phyloP scores from a whole-genome alignment of 805 yeast genomes.

The Zygoascus tannicola region DNA sequence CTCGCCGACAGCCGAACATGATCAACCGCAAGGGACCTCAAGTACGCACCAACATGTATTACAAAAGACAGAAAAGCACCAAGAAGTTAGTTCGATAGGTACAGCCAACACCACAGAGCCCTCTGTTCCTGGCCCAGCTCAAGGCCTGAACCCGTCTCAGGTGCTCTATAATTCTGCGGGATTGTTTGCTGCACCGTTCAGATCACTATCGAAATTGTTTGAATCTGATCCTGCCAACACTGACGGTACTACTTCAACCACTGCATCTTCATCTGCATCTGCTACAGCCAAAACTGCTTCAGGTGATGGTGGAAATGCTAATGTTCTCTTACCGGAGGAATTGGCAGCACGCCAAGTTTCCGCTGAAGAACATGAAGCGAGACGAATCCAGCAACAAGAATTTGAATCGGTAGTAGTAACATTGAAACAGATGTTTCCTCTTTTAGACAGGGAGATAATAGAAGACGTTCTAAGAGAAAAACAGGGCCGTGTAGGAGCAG shows the following conservation, averaged over 20 bases:
- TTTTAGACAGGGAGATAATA: conserved; percentile 56
- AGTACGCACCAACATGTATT: neutral
- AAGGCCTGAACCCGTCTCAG: conserved; percentile 23
- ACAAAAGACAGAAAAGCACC: neutral
- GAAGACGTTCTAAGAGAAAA: conserved; percentile 62
- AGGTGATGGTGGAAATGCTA: neutral
- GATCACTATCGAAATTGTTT: conserved; percentile 29
- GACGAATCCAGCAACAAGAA: conserved; percentile 35
- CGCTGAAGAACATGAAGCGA: conserved; percentile 32
- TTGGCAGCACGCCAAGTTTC: conserved; percentile 30
- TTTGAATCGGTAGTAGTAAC: conserved; percentile 38
- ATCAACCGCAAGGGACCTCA: neutral
- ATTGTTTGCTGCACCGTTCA: conserved; percentile 41
- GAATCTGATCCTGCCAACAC: conserved; percentile 25
- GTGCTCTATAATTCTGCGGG: conserved; percentile 37
- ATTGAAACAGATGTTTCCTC: conserved; percentile 65
- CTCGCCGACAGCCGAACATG: conserved; percentile 6
- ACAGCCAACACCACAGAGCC: neutral
- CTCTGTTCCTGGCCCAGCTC: neutral
- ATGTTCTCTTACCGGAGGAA: conserved; percentile 21
- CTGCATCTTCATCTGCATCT: conserved; percentile 2
- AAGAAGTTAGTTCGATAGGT: too few species aligned
- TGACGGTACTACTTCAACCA: conserved; percentile 8
- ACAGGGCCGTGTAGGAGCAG: conserved; percentile 57
- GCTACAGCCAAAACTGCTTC: neutral